Evolutionary conservation across 1,284 basidiomycete genomes (phyloP).

Genomic region (Fomes fomentarius): DNA sequence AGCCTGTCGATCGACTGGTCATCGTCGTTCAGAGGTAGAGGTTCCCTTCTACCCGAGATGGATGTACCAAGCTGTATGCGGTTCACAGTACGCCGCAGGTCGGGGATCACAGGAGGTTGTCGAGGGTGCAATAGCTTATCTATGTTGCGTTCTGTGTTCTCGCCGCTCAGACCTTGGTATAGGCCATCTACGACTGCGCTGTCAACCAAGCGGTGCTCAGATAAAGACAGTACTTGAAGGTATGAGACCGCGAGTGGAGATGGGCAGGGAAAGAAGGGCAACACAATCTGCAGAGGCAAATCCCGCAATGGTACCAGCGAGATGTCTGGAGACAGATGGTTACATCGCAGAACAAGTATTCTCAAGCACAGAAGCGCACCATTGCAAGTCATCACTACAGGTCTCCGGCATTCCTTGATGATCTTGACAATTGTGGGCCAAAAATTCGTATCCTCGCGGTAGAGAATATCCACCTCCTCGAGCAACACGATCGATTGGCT

Average conservation of each 20-base stretch:
- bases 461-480: conserved; percentile 97
- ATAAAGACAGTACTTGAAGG: conserved; percentile 65
- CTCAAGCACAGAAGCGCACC: conserved; percentile 53
- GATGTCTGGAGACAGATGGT: conserved; percentile 53
- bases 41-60: not conserved
- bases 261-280: conserved; percentile 69
- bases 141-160: not conserved
- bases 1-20: conserved; percentile 8
- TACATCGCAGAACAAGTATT: conserved; percentile 19
- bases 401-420: conserved; percentile 81
- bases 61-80: conserved; percentile 24
- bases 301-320: conserved; percentile 69
- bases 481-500: conserved; percentile 90
- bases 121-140: conserved; percentile 14
- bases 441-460: conserved; percentile 88
- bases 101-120: not conserved
- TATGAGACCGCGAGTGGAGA: conserved; percentile 67
- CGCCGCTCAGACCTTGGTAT: not conserved
- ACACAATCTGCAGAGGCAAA: conserved; percentile 78
- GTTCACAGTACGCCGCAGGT: conserved; percentile 28
- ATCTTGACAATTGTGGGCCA: conserved; percentile 86
- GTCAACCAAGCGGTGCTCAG: conserved; percentile 48
- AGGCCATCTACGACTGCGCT: not conserved
- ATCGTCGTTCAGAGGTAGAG: not conserved
- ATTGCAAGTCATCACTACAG: conserved; percentile 92